Percentiles rank a stretch among this genome's conserved stretches.
phyloP scores from a whole-genome alignment of 2,329 filamentous ascomycete species.

The Aureobasidium lini region DNA sequence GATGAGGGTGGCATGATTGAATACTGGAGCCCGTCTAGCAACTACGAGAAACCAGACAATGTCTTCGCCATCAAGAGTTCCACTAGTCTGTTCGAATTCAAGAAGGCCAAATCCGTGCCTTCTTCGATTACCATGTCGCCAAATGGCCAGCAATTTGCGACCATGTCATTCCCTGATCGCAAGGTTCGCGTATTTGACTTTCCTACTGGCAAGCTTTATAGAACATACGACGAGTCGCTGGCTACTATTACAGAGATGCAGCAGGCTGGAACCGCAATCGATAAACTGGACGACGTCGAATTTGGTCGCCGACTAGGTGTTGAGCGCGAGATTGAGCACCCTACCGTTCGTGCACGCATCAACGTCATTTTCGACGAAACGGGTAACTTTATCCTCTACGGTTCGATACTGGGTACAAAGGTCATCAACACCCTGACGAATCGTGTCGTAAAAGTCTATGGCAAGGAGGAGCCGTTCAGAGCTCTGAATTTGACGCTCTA shows the following conservation, averaged over 20 bases:
- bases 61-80: constrained; percentile 92
- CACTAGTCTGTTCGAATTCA: constrained; percentile 94
- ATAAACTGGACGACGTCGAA: constrained; percentile 81
- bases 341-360: constrained; percentile 58
- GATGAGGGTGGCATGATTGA: constrained; percentile 92
- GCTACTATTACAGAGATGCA: constrained; percentile 89
- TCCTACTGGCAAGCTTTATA: constrained; percentile 73
- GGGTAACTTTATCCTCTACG: constrained; percentile 89
- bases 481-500: constrained; percentile 79
- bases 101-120: constrained; percentile 81
- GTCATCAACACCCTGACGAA: constrained; percentile 96
- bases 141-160: constrained; percentile 75
- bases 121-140: constrained; percentile 79
- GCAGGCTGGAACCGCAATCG: constrained; percentile 74
- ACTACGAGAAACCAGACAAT: constrained; percentile 82
- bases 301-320: constrained; percentile 82
- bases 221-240: constrained; percentile 92
- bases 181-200: constrained; percentile 95
- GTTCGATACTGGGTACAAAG: constrained; percentile 85
- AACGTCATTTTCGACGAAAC: constrained; percentile 96
- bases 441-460: constrained; percentile 81
- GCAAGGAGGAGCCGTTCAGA: constrained; percentile 80
- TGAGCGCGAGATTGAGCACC: constrained; percentile 76
- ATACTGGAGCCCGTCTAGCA: constrained; percentile 79
- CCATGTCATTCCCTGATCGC: constrained; percentile 86